These are phyloP conservation scores for Clonostachys rosea DNA, from an alignment of 2,329 filamentous ascomycete genomes.

Conservation along the genomic window DNA sequence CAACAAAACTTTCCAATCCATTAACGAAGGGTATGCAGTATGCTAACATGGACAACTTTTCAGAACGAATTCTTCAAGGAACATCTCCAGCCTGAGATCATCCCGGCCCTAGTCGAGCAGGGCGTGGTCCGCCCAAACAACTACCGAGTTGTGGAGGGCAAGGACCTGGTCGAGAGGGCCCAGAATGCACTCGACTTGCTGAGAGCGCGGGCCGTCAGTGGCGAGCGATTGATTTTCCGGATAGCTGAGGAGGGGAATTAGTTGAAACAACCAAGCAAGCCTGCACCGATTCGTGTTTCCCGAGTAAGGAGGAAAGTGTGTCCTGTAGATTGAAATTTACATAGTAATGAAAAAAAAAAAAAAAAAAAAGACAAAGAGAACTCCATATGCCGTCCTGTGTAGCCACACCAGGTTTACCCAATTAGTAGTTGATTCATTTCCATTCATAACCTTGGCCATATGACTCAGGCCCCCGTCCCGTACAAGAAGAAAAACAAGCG, in stretches of 20 bases:
- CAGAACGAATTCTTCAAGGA: slow-evolving; percentile 48
- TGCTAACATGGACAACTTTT: neutral
- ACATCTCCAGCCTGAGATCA: slow-evolving; percentile 44
- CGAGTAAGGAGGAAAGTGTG: too few species aligned
- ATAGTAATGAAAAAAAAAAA: neutral
- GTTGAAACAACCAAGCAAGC: too few species aligned
- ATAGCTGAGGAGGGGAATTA: slow-evolving; percentile 4
- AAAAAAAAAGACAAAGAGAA: neutral
- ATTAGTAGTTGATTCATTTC: too few species aligned
- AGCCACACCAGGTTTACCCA: too few species aligned
- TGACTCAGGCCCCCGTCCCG: too few species aligned
- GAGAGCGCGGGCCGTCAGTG: slow-evolving; percentile 23
- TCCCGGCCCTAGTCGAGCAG: slow-evolving; percentile 34
- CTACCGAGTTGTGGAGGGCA: slow-evolving; percentile 27
- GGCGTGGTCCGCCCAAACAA: slow-evolving; percentile 28
- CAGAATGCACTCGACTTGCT: slow-evolving; percentile 21
- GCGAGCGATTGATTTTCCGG: slow-evolving; percentile 26
- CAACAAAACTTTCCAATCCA: neutral
- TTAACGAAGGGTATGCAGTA: too few species aligned
- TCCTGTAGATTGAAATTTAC: neutral
- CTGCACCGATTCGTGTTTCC: too few species aligned
- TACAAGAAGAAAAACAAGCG: too few species aligned
- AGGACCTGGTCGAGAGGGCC: slow-evolving; percentile 21
- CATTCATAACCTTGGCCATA: too few species aligned
- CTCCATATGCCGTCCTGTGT: neutral